Evolutionary conservation across 1,284 basidiomycete species (phyloP), one percentile per base, ranked within the genome.

Genomic region (Peniophora sp.): DNA sequence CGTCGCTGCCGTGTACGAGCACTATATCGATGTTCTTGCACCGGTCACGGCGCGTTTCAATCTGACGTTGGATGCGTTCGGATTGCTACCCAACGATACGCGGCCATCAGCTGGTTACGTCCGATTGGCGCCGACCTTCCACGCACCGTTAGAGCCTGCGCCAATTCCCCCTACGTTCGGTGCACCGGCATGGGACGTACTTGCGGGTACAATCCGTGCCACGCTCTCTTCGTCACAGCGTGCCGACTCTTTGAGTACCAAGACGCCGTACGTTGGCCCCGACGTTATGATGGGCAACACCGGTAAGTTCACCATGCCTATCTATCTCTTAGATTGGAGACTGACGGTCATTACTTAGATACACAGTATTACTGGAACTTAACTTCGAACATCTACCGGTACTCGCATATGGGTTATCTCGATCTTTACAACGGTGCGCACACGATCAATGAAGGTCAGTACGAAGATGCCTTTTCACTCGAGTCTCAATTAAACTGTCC

Each of bases 331-430:
- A 20, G 20, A 2, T n/a, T n/a, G n/a, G n/a, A n/a, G n/a, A n/a
- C n/a, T n/a, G n/a, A n/a, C n/a, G n/a, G n/a, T 2, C 14, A 34
- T 3, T 43, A 19, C 2, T 24, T 32, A 70, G 79, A 81, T 57
- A 80, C 78, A 2, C 69, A 71, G 48, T 69, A 66, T 55, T 79
- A 77, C 60, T 79, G 77, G 77, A 61, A 69, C 25, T 58, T 81
- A 6, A 72, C 76, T 3, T 54, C 59, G 32, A 67, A 77, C 55
- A 78, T 82, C 53, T 82, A 78, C 65, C 72, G 79, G 5, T 81
- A 78, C 61, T 66, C 59, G 32, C 71, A 73, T 57, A 55, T 52
- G 23, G 61, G 55, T 36, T 51, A 45, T 48, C 34, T 38, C 32
- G 65, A 65, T 50, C 56, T 58, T 12, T 54, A 64, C 58, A 65